Conservation (phyloP, 352 stramenopile species). For the Phytophthora cryptogea region DNA sequence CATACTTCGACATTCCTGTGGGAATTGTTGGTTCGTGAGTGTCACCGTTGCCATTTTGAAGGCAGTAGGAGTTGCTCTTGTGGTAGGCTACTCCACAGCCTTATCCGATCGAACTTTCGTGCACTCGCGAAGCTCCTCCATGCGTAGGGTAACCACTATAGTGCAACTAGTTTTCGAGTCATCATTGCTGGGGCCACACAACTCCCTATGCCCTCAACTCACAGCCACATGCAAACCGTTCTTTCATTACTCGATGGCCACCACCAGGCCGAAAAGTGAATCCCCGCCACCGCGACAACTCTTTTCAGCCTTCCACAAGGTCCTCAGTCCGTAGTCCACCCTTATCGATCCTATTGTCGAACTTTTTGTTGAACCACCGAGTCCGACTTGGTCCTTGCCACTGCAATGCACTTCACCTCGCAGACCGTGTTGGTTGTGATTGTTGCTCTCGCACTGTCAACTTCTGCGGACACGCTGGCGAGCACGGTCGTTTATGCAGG, state of each 20-base stretch:
- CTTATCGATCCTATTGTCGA: conserved; percentile 21
- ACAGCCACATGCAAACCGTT: conserved; percentile 1
- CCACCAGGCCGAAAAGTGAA: background rate
- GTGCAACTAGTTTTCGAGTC: background rate
- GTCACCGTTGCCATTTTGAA: background rate
- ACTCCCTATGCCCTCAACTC: background rate
- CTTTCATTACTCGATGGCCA: conserved; percentile 1
- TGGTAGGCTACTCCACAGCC: background rate
- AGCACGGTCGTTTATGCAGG: conserved; percentile 17
- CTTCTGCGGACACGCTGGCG: conserved; percentile 7
- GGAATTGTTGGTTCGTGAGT: background rate
- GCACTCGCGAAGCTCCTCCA: background rate
- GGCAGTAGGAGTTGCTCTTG: background rate
- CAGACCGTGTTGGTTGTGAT: conserved; percentile 12
- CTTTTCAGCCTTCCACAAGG: background rate
- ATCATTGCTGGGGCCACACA: background rate
- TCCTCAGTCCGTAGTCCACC: background rate
- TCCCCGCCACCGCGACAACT: background rate
- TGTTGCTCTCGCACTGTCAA: conserved; percentile 9
- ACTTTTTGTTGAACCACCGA: conserved; percentile 18
- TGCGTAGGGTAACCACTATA: background rate
- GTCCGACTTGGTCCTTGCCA: conserved; percentile 3
- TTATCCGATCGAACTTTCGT: background rate
- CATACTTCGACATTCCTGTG: background rate
- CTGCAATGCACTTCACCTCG: conserved; percentile 13